Percentiles rank a stretch among this genome's conserved stretches.
Evolutionary conservation across 2,329 filamentous ascomycete genomes (phyloP).

Genomic region (Verticillium albo-atrum): DNA sequence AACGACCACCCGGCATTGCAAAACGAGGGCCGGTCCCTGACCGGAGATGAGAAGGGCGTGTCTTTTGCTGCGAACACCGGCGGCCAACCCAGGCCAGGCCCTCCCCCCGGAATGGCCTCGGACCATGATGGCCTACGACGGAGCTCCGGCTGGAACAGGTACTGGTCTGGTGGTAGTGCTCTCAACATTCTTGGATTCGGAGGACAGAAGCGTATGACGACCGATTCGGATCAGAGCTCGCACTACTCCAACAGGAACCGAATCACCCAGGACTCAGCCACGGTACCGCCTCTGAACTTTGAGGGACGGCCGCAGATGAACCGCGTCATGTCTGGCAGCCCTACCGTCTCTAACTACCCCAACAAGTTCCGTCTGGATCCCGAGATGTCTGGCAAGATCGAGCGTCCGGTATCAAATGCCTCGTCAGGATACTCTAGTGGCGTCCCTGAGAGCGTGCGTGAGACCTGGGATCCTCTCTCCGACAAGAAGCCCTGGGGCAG

Average conservation of each 20-base stretch:
- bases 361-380: slow-evolving; percentile 47
- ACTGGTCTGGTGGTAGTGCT: slow-evolving; percentile 71
- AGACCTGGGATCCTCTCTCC: slow-evolving; percentile 48
- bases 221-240: slow-evolving; percentile 52
- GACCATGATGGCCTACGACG: slow-evolving; percentile 44
- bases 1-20: slow-evolving; percentile 25
- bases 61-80: slow-evolving; percentile 27
- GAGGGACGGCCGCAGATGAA: slow-evolving; percentile 60
- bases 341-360: slow-evolving; percentile 59
- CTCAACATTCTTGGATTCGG: slow-evolving; percentile 62
- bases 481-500: slow-evolving; percentile 42
- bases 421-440: slow-evolving; percentile 60
- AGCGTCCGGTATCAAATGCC: slow-evolving; percentile 48
- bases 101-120: slow-evolving; percentile 23
- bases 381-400: slow-evolving; percentile 57
- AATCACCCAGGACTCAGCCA: slow-evolving; percentile 62
- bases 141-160: slow-evolving; percentile 73
- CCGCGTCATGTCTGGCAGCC: slow-evolving; percentile 64
- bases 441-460: slow-evolving; percentile 58
- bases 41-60: slow-evolving; percentile 32
- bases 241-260: slow-evolving; percentile 48
- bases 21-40: slow-evolving; percentile 16
- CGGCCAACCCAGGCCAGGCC: slow-evolving; percentile 29
- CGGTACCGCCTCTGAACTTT: slow-evolving; percentile 64
- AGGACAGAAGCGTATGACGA: slow-evolving; percentile 41